These are phyloP conservation scores for Dipsacomyces acuminosporus DNA, from an alignment of 371 early-diverging fungal genomes.

Conservation along the genomic window DNA sequence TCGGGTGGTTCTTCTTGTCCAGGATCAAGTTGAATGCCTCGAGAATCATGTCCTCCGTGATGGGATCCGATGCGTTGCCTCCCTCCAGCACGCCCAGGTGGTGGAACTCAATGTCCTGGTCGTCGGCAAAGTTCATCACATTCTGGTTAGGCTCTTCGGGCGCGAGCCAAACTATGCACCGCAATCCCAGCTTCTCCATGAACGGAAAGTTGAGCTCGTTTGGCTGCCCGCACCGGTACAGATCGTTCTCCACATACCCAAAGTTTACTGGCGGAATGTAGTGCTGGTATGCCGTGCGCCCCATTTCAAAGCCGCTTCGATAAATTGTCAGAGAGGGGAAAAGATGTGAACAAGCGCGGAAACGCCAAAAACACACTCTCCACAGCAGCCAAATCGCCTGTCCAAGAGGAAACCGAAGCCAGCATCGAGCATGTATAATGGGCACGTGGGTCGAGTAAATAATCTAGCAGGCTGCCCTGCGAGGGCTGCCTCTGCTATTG, in stretches of 20 bases:
- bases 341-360: neutral
- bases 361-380: no score
- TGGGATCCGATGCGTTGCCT: slow-evolving; percentile 91
- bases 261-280: slow-evolving; percentile 59
- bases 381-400: no score
- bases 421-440: no score
- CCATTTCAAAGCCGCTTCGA: slow-evolving; percentile 15
- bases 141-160: slow-evolving; percentile 93
- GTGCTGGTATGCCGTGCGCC: slow-evolving; percentile 31
- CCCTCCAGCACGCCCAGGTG: slow-evolving; percentile 75
- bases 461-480: no score
- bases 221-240: slow-evolving; percentile 96
- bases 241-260: slow-evolving; percentile 93
- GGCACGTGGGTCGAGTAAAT: no score
- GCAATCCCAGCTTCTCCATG: slow-evolving; percentile 87
- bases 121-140: slow-evolving; percentile 94
- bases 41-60: slow-evolving; percentile 91
- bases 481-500: no score
- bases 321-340: neutral
- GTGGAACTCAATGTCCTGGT: slow-evolving; percentile 89
- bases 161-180: slow-evolving; percentile 89
- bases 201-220: slow-evolving; percentile 97
- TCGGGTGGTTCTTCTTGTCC: slow-evolving; percentile 84
- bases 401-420: no score
- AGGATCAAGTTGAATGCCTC: slow-evolving; percentile 85